These are phyloP conservation scores for Russula virescens DNA, from an alignment of 768 basidiomycete species.

Conservation along the genomic window DNA sequence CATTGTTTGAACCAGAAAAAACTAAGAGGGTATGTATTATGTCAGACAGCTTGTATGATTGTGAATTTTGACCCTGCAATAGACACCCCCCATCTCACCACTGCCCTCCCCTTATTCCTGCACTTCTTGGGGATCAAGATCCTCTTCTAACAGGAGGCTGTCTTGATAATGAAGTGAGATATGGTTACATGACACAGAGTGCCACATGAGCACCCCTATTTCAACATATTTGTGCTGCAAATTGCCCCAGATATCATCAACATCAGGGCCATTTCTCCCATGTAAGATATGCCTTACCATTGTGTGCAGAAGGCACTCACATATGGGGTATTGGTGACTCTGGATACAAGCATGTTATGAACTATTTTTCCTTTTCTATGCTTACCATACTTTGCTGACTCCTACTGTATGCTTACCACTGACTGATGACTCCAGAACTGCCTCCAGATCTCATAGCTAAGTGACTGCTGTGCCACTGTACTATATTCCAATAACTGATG, in stretches of 20 bases:
- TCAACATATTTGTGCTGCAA: constrained; percentile 75
- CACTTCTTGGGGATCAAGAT: constrained; percentile 21
- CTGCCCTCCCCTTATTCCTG: constrained; percentile 24
- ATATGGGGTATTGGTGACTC: too few species aligned
- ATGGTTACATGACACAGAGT: constrained; percentile 30
- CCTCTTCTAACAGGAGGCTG: constrained; percentile 9
- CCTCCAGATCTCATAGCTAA: too few species aligned
- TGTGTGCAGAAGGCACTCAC: too few species aligned
- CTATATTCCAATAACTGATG: too few species aligned
- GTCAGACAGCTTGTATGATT: neutral
- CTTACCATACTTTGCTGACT: too few species aligned
- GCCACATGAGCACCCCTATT: constrained; percentile 52
- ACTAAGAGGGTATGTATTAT: constrained; percentile 28
- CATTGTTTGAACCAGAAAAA: constrained; percentile 25
- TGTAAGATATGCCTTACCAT: too few species aligned
- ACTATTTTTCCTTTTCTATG: too few species aligned
- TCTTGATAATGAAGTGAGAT: constrained; percentile 24
- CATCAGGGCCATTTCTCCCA: constrained; percentile 38
- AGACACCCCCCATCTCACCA: constrained; percentile 32
- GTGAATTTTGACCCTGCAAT: neutral
- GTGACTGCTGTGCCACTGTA: too few species aligned
- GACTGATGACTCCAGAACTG: too few species aligned
- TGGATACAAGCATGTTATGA: too few species aligned
- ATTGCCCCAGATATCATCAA: constrained; percentile 63
- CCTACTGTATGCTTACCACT: too few species aligned